Base-by-base conservation (phyloP, 1,139 yeast genomes). In the Blastobotrys buckinghamii region DNA sequence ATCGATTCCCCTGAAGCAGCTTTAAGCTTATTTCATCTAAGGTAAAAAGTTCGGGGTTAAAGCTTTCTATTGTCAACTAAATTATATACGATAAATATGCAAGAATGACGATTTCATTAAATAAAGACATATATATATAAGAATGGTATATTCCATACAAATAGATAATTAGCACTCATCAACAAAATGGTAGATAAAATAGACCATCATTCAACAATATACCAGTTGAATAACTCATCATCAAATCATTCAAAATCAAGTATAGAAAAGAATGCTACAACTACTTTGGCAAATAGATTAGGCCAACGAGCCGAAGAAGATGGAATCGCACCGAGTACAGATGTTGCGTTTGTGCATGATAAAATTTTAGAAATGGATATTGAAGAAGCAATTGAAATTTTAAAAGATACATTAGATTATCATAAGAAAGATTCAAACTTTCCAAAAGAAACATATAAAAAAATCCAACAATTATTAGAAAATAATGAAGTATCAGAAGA, bases 371-470 rank as follows among this genome's bases (percentile, higher is more conserved):
- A 56, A 17, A 55, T 78, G 59, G 47, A 71, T 2, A 60, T 66
- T 16, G 71, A 66, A 10, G 75, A 74, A 48, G 73, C 81, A 0
- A 30, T 75, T 2, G 67, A 63, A 22, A 70, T 77, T 40, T 64
- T 80, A 44, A 58, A 63, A 43, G 63, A 67, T n/a, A 69, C 75
- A 5, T 52, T 71, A 3, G 65, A 56, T 1, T 71, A 73, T 32
- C 80, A 77, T 56, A 57, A 60, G 2, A 71, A 66, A 39, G 86
- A 80, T 61, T 70, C 73, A 42, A 81, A 80, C 57, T 73, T 79
- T 54, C 75, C 79, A 10, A 46, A 69, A 13, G 49, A 33, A 17
- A 51, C 56, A 8, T 29, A 48, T 45, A 53, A 50, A 12, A 49
- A 47, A 39, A 50, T 58, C 27, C 48, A 48, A 40, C 27, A 36